Conservation (phyloP, 345 rosid species). For the Psidium guajava region DNA sequence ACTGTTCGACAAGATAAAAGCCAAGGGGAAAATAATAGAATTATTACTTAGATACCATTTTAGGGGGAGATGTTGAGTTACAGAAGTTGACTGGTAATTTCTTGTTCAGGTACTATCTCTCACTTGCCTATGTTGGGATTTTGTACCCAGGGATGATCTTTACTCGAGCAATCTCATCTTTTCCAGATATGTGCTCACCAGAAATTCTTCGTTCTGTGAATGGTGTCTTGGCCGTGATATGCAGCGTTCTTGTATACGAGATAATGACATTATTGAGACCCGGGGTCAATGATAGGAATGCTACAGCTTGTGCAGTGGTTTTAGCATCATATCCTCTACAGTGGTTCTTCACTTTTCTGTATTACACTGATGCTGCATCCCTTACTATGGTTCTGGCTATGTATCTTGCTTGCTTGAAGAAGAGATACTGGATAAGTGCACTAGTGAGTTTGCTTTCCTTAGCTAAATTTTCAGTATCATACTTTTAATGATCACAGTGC, state of each 20-base stretch:
- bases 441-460: conserved; percentile 36
- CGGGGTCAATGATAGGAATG: conserved; percentile 38
- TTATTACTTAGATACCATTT: neutral
- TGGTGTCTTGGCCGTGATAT: conserved; percentile 54
- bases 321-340: conserved; percentile 76
- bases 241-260: conserved; percentile 64
- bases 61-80: neutral
- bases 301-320: conserved; percentile 41
- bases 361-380: conserved; percentile 93
- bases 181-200: conserved; percentile 48
- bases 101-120: conserved; percentile 77
- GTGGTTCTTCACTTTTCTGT: conserved; percentile 90
- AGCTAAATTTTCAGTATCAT: neutral
- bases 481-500: neutral
- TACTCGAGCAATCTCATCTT: conserved; percentile 16
- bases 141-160: conserved; percentile 57
- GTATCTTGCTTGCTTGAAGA: conserved; percentile 78
- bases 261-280: conserved; percentile 54
- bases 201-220: conserved; percentile 56
- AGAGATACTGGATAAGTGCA: conserved; percentile 61
- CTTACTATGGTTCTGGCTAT: conserved; percentile 71
- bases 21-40: neutral
- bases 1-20: neutral
- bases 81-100: conserved; percentile 13
- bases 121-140: conserved; percentile 65